Conservation (phyloP, 305 asterid genomes). For the Fraxinus nigra region DNA sequence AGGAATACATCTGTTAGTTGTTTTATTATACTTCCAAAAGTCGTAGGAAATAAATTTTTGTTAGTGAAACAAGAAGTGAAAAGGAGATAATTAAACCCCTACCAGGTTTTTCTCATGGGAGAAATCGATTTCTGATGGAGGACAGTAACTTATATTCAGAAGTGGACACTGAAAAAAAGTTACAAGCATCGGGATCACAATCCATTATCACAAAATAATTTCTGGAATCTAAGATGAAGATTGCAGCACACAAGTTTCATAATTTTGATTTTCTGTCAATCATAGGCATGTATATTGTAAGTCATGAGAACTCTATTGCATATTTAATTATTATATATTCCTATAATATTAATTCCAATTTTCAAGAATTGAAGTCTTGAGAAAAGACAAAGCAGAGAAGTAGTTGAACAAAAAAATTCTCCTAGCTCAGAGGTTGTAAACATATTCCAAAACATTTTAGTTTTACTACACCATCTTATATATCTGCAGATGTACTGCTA, state of each 20-base stretch:
- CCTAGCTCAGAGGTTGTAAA: not conserved
- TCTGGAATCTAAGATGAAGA: not conserved
- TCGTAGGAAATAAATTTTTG: not conserved
- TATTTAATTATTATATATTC: not conserved
- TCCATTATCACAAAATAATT: not conserved
- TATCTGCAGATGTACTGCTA: not conserved
- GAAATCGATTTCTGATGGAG: constrained; percentile 33
- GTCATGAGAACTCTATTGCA: constrained; percentile 5
- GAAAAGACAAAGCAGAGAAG: not conserved
- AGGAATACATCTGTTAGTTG: constrained; percentile 20
- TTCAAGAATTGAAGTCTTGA: not conserved
- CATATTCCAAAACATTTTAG: not conserved
- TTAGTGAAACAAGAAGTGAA: not conserved
- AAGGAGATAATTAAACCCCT: constrained; percentile 11
- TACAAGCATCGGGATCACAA: constrained; percentile 15
- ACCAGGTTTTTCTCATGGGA: constrained; percentile 33
- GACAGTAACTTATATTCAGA: constrained; percentile 41
- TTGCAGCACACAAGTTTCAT: not conserved
- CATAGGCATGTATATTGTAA: not conserved
- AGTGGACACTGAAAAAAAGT: constrained; percentile 35
- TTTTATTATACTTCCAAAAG: constrained; percentile 7
- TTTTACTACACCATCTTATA: not conserved
- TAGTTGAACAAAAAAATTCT: not conserved
- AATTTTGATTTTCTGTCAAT: not conserved
- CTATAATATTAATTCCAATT: not conserved